Percentiles rank a stretch among this genome's conserved stretches.
Conservation (phyloP, 2,329 filamentous ascomycete genomes). For the Pseudogymnoascus sp. region DNA sequence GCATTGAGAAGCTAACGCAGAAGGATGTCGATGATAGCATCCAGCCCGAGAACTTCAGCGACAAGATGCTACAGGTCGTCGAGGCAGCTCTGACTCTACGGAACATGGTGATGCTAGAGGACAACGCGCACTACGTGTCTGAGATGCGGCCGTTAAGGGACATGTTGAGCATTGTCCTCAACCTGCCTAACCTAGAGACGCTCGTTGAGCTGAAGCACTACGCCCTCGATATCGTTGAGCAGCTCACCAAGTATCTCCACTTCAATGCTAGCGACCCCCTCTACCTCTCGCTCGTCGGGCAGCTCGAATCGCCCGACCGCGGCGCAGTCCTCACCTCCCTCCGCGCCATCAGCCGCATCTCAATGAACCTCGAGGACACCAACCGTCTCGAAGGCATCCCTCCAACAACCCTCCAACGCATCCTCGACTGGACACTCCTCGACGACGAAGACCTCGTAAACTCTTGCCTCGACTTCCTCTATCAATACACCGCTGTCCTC, state of each 20-base stretch:
- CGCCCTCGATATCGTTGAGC: constrained; percentile 83
- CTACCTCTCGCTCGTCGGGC: constrained; percentile 62
- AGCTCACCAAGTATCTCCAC: constrained; percentile 72
- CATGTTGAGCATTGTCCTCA: constrained; percentile 72
- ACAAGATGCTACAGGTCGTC: constrained; percentile 66
- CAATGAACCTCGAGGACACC: constrained; percentile 72
- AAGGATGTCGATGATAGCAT: constrained; percentile 59
- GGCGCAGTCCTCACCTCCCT: constrained; percentile 74
- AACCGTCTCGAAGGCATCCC: constrained; percentile 71
- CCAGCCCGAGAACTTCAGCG: constrained; percentile 60
- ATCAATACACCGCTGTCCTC: constrained; percentile 83
- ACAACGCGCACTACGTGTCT: constrained; percentile 77
- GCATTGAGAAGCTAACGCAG: constrained; percentile 54
- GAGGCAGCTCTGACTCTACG: constrained; percentile 82
- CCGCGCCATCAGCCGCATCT: constrained; percentile 75
- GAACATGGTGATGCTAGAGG: constrained; percentile 90
- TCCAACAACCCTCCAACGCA: constrained; percentile 51
- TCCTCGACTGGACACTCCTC: constrained; percentile 66
- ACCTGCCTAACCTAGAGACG: constrained; percentile 62
- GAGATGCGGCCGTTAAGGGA: constrained; percentile 70
- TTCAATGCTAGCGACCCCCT: constrained; percentile 67
- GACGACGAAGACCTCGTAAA: constrained; percentile 87
- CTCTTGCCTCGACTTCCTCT: constrained; percentile 86
- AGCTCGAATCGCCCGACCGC: constrained; percentile 63
- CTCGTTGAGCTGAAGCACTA: constrained; percentile 84